These are phyloP conservation scores for Nematodospora anomalae DNA, from an alignment of 1,139 yeast species.

Conservation along the genomic window DNA sequence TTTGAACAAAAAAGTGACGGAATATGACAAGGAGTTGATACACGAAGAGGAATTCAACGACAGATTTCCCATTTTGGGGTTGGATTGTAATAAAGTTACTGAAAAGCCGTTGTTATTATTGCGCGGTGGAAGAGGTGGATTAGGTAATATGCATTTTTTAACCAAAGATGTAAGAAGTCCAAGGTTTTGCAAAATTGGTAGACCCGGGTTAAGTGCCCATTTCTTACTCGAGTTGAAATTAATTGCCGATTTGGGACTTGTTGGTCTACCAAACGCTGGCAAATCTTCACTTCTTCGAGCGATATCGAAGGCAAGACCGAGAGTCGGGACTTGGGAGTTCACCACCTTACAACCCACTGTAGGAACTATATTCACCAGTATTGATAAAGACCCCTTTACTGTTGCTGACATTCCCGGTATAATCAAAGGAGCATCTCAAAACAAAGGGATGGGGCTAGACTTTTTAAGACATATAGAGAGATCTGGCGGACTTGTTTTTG, in stretches of 20 bases:
- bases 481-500: slow-evolving; percentile 86
- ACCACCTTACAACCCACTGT: slow-evolving; percentile 91
- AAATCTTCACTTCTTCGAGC: slow-evolving; percentile 85
- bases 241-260: slow-evolving; percentile 89
- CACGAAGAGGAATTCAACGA: slow-evolving; percentile 65
- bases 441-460: slow-evolving; percentile 92
- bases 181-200: slow-evolving; percentile 77
- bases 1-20: slow-evolving; percentile 60
- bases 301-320: slow-evolving; percentile 86
- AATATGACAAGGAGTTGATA: slow-evolving; percentile 61
- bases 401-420: slow-evolving; percentile 98
- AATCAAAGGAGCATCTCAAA: slow-evolving; percentile 78
- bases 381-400: slow-evolving; percentile 74
- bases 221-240: slow-evolving; percentile 82
- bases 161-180: slow-evolving; percentile 87
- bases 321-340: slow-evolving; percentile 96
- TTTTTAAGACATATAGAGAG: slow-evolving; percentile 90
- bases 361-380: slow-evolving; percentile 75
- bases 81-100: slow-evolving; percentile 70
- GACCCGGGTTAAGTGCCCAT: slow-evolving; percentile 63
- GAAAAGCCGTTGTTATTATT: slow-evolving; percentile 66
- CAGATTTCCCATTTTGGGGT: slow-evolving; percentile 72
- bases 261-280: slow-evolving; percentile 96
- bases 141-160: slow-evolving; percentile 94
- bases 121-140: slow-evolving; percentile 89